Base-by-base conservation (phyloP, 495 filamentous ascomycete species). In the Penicillium odoratum region DNA sequence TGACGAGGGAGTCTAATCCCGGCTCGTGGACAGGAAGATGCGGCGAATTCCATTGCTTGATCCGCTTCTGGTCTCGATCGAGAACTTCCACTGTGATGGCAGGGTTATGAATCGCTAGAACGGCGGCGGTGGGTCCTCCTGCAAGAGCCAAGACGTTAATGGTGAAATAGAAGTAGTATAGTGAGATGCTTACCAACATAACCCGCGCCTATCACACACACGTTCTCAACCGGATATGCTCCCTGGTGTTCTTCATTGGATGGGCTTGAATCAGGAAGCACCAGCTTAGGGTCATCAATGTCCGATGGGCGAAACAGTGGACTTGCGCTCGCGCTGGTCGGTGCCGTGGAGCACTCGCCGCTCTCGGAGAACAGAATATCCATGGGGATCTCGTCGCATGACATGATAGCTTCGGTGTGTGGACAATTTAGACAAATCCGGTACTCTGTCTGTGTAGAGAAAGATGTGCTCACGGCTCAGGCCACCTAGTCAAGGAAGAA, bases 21-120 rank as follows among this genome's bases (percentile, higher is more conserved):
- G 87, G 84, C 66, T 94, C 90, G 69, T 89, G 87, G 51, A 94
- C 91, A 11, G 90, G 90, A 30, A 92, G 79, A 57, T 86, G 82
- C 36, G 77, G 69, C 1, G 88, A 88, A 55, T 90, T 88, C 90
- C 90, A 93, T 29, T 81, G 77, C 33, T 73, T 74, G 59, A 93
- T 87, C n/a, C 89, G 80, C 7, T 64, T 58, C 18, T 76, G 76
- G 66, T 90, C 85, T 48, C 84, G 71, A 65, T 93, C 90, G 18
- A 92, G 85, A 11, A 93, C 88, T 9, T 84, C 88, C 18, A 93
- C 86, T 10, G 69, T 68, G 45, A 92, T 75, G 30, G 84, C 70
- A 0, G 87, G 87, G 60, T 90, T 90, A 49, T 90, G 82, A 59
- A 82, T 80, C 15, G 90, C 90, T 40, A 91, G 86, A 33, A 93